Base-by-base conservation (phyloP, 345 rosid species). In the Rhodamnia argentea region DNA sequence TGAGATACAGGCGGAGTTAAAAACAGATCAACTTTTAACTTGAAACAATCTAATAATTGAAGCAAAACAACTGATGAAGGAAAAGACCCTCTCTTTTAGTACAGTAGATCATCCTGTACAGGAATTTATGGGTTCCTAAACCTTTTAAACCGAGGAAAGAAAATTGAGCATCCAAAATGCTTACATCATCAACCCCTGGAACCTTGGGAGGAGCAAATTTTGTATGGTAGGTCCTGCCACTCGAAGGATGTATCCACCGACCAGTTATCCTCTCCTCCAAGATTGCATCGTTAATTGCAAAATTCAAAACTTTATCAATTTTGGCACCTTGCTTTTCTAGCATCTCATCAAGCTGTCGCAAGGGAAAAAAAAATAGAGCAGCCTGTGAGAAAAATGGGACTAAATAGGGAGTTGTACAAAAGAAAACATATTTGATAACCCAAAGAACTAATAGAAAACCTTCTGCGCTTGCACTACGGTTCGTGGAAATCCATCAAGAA, bases 221-320 rank as follows among this genome's bases (percentile, higher is more conserved):
- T 14, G 95, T 91, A 86, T 96, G 99, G 85, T 96, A 97, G 83
- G 95, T 91, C 90, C 99, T 95, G 55, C 99, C 99, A 92, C 99
- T 97, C 18, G 95, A 92, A 90, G 99, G 98, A 86, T 97, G 99
- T 85, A 97, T 93, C 99, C 99, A 97, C 88, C 99, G 95, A 76
- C 98, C 99, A 29, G 99, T 96, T 56, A 97, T 95, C 90, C 99
- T 94, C 89, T 97, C 99, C 93, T 96, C 99, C 90, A 97, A 92
- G 87, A 95, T 93, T 7, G 92, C 91, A 93, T 97, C 99, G 64
- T 95, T 95, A 3, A 97, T 94, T 3, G 97, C 96, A 91, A 97
- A 97, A 85, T 96, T 94, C 24, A 97, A 95, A 82, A 97, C 98
- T 86, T 95, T 96, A 83, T 96, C 97, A 51, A 97, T 83, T 89